Base-by-base conservation (phyloP, 371 early-diverging fungal genomes). In the Massospora cicadina region DNA sequence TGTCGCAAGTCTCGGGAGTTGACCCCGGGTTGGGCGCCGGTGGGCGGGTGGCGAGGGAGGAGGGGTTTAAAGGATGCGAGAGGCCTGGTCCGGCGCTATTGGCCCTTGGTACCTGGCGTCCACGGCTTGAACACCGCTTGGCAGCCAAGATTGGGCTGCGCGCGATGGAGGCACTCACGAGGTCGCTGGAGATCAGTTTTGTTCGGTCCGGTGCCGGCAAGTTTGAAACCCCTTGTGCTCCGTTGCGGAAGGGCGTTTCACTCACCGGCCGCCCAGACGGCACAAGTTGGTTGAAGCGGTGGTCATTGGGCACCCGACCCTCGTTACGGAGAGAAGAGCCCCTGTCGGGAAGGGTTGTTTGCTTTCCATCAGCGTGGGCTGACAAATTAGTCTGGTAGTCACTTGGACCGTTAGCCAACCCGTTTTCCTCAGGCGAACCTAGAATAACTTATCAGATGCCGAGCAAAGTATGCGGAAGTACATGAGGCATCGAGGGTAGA, bases 311-410 rank as follows among this genome's bases (percentile, higher is more conserved):
- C 27, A 30, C 57, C 21, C 32, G 28, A 5, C 55, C 32, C 31
- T 64, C 64, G 56, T 64, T 64, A n/a, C 54, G 54, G 28, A 64
- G 31, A 17, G 64, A 57, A 24, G 64, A 64, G 3, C 64, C 32
- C 29, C 31, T 53, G 2, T 54, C 56, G 7, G 62, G 62, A 3
- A 28, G 21, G 17, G 33, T 7, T 7, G 29, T 1, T 26, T 58
- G 58, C 2, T 3, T 58, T 12, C 30, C 58, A 2, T 58, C 58
- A 17, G 17, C 29, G 17, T 58, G 58, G 3, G 43, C 24, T 2
- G 33, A 55, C 2, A 54, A 17, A 17, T 5, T 43, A 43, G 43
- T 43, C 17, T 43, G 43, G 17, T 10, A 43, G 17, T 43, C 17
- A 43, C 43, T 43, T 43, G 5, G 43, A 17, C 43, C 43, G 43